phyloP scores from a whole-genome alignment of 2,329 filamentous ascomycete genomes.

The Exophiala phaeomuriformis region DNA sequence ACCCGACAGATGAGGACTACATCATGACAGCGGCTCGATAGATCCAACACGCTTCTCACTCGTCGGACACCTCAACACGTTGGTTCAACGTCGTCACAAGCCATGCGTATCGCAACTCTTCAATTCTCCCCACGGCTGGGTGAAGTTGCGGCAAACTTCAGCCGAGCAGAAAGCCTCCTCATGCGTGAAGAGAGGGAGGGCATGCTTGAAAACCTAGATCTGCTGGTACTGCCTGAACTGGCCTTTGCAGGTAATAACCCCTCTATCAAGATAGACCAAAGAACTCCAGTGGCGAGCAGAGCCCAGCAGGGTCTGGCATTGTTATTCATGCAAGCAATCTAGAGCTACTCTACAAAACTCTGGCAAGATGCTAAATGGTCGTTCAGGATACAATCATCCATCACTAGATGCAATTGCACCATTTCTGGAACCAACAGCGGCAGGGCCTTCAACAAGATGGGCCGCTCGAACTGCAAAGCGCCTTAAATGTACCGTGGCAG shows the following conservation, averaged over 20 bases:
- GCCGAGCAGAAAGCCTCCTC: slow-evolving; percentile 38
- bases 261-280: background rate
- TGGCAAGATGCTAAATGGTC: slow-evolving; percentile 5
- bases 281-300: background rate
- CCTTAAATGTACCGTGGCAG: slow-evolving; percentile 53
- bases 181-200: slow-evolving; percentile 30
- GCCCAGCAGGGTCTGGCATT: too few species aligned
- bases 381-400: slow-evolving; percentile 56
- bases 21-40: background rate
- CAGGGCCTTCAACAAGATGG: slow-evolving; percentile 52
- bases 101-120: slow-evolving; percentile 43
- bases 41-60: too few species aligned
- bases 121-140: slow-evolving; percentile 41
- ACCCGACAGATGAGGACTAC: background rate
- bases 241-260: slow-evolving; percentile 49
- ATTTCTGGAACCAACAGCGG: slow-evolving; percentile 51
- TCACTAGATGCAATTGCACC: slow-evolving; percentile 50
- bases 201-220: slow-evolving; percentile 39
- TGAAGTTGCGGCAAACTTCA: slow-evolving; percentile 41
- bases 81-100: background rate
- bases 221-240: slow-evolving; percentile 56
- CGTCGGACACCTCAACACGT: background rate
- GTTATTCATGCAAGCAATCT: background rate
- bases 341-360: background rate
- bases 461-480: slow-evolving; percentile 49